A percentile compares a stretch with the other conserved stretches of the same genome.
phyloP scores from a whole-genome alignment of 2,329 filamentous ascomycete genomes.

The Botrytis medusae region DNA sequence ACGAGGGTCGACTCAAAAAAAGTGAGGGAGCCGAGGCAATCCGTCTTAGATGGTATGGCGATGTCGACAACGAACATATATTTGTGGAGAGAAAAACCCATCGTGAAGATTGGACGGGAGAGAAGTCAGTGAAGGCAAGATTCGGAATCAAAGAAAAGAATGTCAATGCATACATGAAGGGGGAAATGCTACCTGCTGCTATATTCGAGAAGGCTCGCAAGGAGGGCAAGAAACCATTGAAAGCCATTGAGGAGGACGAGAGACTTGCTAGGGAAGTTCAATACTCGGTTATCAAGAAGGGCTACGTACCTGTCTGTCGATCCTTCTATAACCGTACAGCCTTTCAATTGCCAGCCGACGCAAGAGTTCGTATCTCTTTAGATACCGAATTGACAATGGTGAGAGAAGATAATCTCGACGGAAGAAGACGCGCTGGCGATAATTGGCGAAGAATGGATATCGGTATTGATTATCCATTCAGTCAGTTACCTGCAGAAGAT shows the following conservation, averaged over 20 bases:
- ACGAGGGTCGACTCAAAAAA: slow-evolving; percentile 93
- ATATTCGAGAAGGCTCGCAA: slow-evolving; percentile 97
- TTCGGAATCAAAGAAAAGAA: slow-evolving; percentile 97
- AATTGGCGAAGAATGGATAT: slow-evolving; percentile 99
- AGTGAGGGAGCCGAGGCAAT: slow-evolving; percentile 97
- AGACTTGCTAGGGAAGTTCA: slow-evolving; percentile 88
- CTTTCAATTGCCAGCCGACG: slow-evolving; percentile 95
- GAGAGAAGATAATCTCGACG: slow-evolving; percentile 92
- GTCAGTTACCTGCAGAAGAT: slow-evolving; percentile 80
- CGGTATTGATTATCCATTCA: slow-evolving; percentile 92
- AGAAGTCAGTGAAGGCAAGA: slow-evolving; percentile 97
- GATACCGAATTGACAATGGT: slow-evolving; percentile 96
- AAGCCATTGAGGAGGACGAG: slow-evolving; percentile 89
- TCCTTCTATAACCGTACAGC: slow-evolving; percentile 98
- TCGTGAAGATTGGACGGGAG: slow-evolving; percentile 97
- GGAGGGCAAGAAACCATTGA: slow-evolving; percentile 89
- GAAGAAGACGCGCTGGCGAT: slow-evolving; percentile 69
- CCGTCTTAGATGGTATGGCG: slow-evolving; percentile 94
- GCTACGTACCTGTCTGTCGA: slow-evolving; percentile 83
- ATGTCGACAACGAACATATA: slow-evolving; percentile 91
- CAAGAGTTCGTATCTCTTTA: slow-evolving; percentile 91
- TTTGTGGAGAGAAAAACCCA: slow-evolving; percentile 98
- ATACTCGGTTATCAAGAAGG: slow-evolving; percentile 85
- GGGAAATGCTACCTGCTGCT: slow-evolving; percentile 78
- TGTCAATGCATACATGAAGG: slow-evolving; percentile 84